Base-by-base conservation (phyloP, 495 filamentous ascomycete species). In the Penicillium crystallinum region DNA sequence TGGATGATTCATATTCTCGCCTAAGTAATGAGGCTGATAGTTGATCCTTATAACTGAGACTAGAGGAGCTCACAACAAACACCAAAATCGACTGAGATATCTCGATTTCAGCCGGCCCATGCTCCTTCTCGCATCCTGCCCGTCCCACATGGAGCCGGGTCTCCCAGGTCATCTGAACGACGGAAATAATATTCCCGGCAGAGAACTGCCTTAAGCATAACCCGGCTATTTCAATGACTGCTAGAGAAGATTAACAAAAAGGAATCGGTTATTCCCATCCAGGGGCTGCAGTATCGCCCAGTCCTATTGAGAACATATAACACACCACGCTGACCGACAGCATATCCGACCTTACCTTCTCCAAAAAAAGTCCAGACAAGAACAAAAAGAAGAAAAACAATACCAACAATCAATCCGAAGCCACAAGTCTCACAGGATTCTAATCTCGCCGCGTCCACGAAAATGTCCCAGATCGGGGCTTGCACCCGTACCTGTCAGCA, bases 101-200 rank as follows among this genome's bases (percentile, higher is more conserved):
- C n/a, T n/a, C 31, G n/a, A 51, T 38, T 40, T 17, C 31, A 25
- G 34, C 52, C n/a, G 35, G 45, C 45, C 39, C 45, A 54, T 53
- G 31, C 36, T 30, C 42, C 15, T 50, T 29, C 31, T 23, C 8
- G 14, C 31, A 42, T 43, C 36, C 25, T 21, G 23, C 42, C 35
- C 53, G 57, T 61, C 52, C 57, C 59, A 65, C 56, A 52, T 51
- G 36, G 37, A 25, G 39, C 33, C 25, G 40, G 15, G n/a, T 56
- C 61, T 52, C 55, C 22, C 33, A 34, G 52, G 57, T 66, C 60
- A 61, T 63, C 60, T 61, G 60, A 53, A 56, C 50, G 23, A 40
- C 46, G 41, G 27, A 33, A 39, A 44, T 53, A 49, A 49, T 33
- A 50, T 21, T n/a, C 39, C 45, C 42, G 21, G 21, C 31, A 47